Base-by-base conservation (phyloP, 228 moss, liverwort and hornwort species). In the Sphagnum magellanicum region DNA sequence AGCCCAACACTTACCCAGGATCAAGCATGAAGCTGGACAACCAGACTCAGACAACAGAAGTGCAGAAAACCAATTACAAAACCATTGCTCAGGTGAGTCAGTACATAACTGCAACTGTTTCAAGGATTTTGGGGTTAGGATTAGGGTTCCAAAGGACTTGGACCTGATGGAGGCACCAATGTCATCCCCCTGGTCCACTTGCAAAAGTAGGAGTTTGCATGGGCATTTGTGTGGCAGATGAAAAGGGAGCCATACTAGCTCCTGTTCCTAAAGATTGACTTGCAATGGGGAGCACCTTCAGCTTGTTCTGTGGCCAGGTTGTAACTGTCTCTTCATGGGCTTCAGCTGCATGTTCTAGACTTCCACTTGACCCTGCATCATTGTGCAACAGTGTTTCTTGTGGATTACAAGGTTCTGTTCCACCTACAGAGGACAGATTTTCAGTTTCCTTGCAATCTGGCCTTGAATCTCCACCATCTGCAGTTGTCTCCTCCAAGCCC, bases 221-320 rank as follows among this genome's bases (percentile, higher is more conserved):
- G n/a, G 74, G 78, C 16, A 77, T 46, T 60, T 66, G 52, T 32
- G 74, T 65, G 46, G 74, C 65, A 32, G 78, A 72, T 66, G 49
- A 60, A 49, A 72, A 66, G 4, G 67, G 74, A 50, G 51, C 53
- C 48, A 77, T 5, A 71, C 61, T 67, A 17, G 48, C 64, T 61
- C 59, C 52, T 11, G 60, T 65, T 50, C 52, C 55, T 65, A 71
- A 70, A 68, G 66, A 57, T 76, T 74, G 66, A 53, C 48, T 59
- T 68, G 64, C 46, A 50, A 63, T 67, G 72, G 61, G 15, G 9
- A 16, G 68, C 57, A 13, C 68, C 50, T 68, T 76, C 65, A 62
- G 62, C 83, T 70, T 79, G 81, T 79, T 81, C 70, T 79, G 77
- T 63, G 83, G 74, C 74, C 57, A 62, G 52, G 82, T 50, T 7